Base-by-base conservation (phyloP, 139 green algal species). In the Diplosphaera chodatii region DNA sequence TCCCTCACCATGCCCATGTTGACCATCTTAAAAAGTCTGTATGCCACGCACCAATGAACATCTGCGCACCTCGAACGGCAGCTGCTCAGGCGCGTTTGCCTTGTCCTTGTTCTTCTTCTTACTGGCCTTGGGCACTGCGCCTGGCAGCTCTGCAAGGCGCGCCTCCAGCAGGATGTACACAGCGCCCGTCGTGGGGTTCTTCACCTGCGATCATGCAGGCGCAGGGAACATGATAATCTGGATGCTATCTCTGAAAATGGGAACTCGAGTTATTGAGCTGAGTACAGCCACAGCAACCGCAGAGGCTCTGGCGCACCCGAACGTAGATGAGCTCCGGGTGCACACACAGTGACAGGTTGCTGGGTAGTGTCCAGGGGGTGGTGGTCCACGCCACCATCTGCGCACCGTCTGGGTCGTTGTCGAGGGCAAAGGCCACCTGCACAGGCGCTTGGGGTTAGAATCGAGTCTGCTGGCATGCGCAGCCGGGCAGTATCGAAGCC, bases 311-410 rank as follows among this genome's bases (percentile, higher is more conserved):
- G 29, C 69, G 28, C 40, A 89, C 93, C 78, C 89, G 90, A 22
- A 97, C 85, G 74, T 99, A 99, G 22, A 73, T 82, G 5, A 99
- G 90, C 29, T 89, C 82, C 0, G 92, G 86, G 79, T 99, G 89
- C 40, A 99, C 93, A 80, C 96, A 99, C 28, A 99, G 91, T 22
- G 94, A 91, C 41, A 99, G 83, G 82, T 99, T 99, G 79, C 81
- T 92, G 64, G 96, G 96, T 75, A 99, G 86, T 0, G 96, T 99
- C 86, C 95, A 99, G 28, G 96, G 96, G 1, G 96, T 99, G 74
- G 96, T 99, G 23, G 96, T 99, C 96, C 96, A 99, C 3, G 96
- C 96, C 10, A 98, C 83, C 55, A 99, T 67, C 16, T 77, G 55
- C 0, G 92, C 91, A 40, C 80, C 83, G 63, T 97, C 86, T 2